A percentile compares a stretch with the other conserved stretches of the same genome.
Conservation (phyloP, 805 yeast genomes). For the Phaffomyces thermotolerans region DNA sequence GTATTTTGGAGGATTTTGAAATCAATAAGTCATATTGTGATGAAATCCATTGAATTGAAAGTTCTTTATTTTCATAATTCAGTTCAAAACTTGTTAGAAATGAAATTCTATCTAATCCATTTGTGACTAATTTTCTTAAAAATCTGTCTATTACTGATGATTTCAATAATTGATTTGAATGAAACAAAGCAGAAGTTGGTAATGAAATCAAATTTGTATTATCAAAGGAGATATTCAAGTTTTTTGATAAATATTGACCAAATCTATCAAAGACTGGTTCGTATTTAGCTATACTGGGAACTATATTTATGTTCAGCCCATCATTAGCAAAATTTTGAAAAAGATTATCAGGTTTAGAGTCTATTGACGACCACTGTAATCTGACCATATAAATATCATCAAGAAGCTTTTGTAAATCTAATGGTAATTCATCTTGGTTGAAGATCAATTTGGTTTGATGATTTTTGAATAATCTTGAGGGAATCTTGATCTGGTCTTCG, state of each 20-base stretch:
- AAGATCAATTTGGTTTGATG: slow-evolving; percentile 18
- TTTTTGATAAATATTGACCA: slow-evolving; percentile 9
- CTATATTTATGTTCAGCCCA: slow-evolving; percentile 15
- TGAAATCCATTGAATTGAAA: slow-evolving; percentile 16
- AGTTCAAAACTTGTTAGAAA: slow-evolving; percentile 17
- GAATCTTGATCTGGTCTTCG: slow-evolving; percentile 12
- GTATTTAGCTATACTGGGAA: slow-evolving; percentile 15
- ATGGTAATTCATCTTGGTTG: slow-evolving; percentile 14
- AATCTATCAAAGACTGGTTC: slow-evolving; percentile 18
- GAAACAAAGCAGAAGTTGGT: slow-evolving; percentile 19
- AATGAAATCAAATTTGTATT: slow-evolving; percentile 12
- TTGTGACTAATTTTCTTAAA: slow-evolving; percentile 9
- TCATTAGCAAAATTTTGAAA: slow-evolving; percentile 17
- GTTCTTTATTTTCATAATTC: slow-evolving; percentile 8
- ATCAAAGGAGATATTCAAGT: slow-evolving; percentile 12
- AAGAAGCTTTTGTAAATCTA: slow-evolving; percentile 8
- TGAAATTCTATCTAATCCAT: slow-evolving; percentile 14
- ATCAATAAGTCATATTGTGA: slow-evolving; percentile 15
- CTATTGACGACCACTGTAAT: slow-evolving; percentile 14
- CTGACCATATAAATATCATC: slow-evolving; percentile 13
- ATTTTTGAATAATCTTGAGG: slow-evolving; percentile 13
- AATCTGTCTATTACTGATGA: slow-evolving; percentile 15
- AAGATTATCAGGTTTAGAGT: slow-evolving; percentile 2
- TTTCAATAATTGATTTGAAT: slow-evolving; percentile 9
- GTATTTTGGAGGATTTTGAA: slow-evolving; percentile 3